phyloP scores from a whole-genome alignment of 176 grass and related monocot species.

The Elymus sibiricus region DNA sequence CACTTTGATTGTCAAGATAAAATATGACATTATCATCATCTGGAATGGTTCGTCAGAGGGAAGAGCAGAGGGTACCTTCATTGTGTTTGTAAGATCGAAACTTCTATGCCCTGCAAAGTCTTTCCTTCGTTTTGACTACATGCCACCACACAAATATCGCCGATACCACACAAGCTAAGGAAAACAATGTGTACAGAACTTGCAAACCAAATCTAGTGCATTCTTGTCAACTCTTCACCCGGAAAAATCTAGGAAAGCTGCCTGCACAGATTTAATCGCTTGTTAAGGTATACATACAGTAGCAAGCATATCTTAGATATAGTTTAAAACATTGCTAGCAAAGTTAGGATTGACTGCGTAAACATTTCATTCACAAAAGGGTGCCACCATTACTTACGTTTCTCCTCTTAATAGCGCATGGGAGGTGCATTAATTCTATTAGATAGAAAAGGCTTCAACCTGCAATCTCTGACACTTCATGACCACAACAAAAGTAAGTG shows the following conservation, averaged over 20 bases:
- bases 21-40: too few relatives aligned
- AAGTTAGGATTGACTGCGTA: background rate
- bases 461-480: background rate
- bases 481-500: background rate
- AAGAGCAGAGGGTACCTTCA: slow-evolving; percentile 34
- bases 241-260: too few relatives aligned
- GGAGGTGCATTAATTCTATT: background rate
- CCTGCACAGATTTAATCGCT: too few relatives aligned
- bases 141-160: slow-evolving; percentile 79
- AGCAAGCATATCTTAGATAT: too few relatives aligned
- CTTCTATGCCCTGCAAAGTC: slow-evolving; percentile 95
- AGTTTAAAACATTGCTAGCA: too few relatives aligned
- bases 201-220: too few relatives aligned
- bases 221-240: too few relatives aligned
- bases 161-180: slow-evolving; percentile 50
- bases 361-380: background rate
- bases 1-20: too few relatives aligned
- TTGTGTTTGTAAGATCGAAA: slow-evolving; percentile 72
- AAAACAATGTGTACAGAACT: too few relatives aligned
- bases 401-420: background rate
- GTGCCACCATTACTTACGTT: background rate
- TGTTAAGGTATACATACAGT: too few relatives aligned
- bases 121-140: slow-evolving; percentile 93
- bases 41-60: background rate
- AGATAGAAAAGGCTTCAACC: background rate